phyloP scores from a whole-genome alignment of 176 grass and related monocot genomes.

The Cymbopogon citratus region DNA sequence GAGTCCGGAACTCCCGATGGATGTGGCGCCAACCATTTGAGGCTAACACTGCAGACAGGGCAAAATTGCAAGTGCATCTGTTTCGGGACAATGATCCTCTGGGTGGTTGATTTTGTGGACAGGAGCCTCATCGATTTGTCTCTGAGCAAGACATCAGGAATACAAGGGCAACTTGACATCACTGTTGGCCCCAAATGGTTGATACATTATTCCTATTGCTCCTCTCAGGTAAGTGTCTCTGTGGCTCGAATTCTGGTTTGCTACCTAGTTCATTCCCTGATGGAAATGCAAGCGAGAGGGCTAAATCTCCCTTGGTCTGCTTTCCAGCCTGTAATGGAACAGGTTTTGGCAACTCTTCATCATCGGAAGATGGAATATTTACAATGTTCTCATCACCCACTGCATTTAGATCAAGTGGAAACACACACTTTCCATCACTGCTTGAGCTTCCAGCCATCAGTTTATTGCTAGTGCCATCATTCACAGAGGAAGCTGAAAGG shows the following conservation, averaged over 20 bases:
- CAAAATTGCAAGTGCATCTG: neutral
- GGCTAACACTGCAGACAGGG: neutral
- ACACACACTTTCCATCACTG: too few species aligned
- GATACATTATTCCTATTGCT: neutral
- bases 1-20: neutral
- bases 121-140: neutral
- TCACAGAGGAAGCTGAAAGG: too few species aligned
- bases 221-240: slow-evolving; percentile 5
- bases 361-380: slow-evolving; percentile 31
- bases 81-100: neutral
- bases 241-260: neutral
- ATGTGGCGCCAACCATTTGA: neutral
- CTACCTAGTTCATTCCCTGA: too few species aligned
- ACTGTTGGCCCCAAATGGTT: slow-evolving; percentile 8
- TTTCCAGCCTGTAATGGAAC: slow-evolving; percentile 30
- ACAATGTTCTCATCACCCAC: too few species aligned
- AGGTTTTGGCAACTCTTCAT: slow-evolving; percentile 39
- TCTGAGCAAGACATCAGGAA: neutral
- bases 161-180: neutral
- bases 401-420: too few species aligned
- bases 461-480: too few species aligned
- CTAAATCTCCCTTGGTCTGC: slow-evolving; percentile 36
- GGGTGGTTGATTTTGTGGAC: too few species aligned
- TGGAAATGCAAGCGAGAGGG: slow-evolving; percentile 53
- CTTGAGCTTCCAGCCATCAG: too few species aligned